Evolutionary conservation across 108 stramenopile genomes (phyloP).

Genomic region (Fistulifera solaris): DNA sequence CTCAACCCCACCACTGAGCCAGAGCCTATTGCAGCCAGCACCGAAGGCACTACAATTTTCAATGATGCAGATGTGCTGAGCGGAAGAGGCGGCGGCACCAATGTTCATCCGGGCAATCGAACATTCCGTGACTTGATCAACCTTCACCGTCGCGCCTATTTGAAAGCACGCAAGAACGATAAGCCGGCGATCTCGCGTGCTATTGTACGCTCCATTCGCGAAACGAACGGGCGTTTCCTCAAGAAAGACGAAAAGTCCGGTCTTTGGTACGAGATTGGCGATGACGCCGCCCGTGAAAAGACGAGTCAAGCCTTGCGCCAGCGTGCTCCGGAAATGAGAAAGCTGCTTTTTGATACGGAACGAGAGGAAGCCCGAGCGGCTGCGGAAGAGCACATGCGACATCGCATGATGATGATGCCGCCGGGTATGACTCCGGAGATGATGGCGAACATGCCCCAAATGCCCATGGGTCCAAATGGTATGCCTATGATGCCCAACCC

Average conservation of each 20-base stretch:
- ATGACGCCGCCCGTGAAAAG: slow-evolving; percentile 46
- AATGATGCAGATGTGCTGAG: slow-evolving; percentile 57
- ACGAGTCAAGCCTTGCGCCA: slow-evolving; percentile 65
- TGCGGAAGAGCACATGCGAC: slow-evolving; percentile 27
- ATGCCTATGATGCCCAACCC: background rate
- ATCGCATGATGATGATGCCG: slow-evolving; percentile 20
- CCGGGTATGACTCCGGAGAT: background rate
- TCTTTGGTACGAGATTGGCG: slow-evolving; percentile 57
- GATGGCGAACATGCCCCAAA: slow-evolving; percentile 8
- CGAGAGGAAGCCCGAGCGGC: slow-evolving; percentile 18
- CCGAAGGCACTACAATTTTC: slow-evolving; percentile 40
- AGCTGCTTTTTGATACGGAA: slow-evolving; percentile 53
- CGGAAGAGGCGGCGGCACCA: slow-evolving; percentile 71
- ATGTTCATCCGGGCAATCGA: slow-evolving; percentile 69
- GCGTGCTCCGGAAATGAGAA: slow-evolving; percentile 70
- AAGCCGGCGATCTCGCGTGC: slow-evolving; percentile 72
- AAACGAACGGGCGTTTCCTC: slow-evolving; percentile 54
- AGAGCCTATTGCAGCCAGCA: slow-evolving; percentile 20
- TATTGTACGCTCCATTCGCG: slow-evolving; percentile 60
- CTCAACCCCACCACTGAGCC: background rate
- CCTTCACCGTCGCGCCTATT: slow-evolving; percentile 60
- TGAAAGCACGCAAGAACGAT: slow-evolving; percentile 54
- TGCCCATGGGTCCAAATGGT: slow-evolving; percentile 3
- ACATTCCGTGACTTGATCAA: slow-evolving; percentile 69
- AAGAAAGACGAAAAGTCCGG: slow-evolving; percentile 53